Conservation (phyloP, 345 rosid genomes). For the Durio zibethinus region DNA sequence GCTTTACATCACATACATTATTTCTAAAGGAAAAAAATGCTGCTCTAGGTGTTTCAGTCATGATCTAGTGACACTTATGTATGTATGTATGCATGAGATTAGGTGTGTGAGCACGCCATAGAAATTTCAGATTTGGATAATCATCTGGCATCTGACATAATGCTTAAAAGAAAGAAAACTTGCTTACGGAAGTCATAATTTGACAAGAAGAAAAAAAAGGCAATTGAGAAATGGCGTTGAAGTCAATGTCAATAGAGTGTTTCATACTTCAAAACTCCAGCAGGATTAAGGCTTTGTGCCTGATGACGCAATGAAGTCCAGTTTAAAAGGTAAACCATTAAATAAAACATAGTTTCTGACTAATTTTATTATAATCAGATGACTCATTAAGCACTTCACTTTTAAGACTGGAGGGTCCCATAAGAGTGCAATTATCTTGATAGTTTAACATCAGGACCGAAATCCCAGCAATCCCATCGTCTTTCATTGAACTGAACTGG, state of each 20-base stretch:
- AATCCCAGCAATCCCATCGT: slow-evolving; percentile 17
- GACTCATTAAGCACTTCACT: slow-evolving; percentile 37
- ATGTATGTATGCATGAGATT: background rate
- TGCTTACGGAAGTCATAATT: slow-evolving; percentile 31
- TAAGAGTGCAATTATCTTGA: background rate
- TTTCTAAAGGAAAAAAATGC: background rate
- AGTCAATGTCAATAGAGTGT: slow-evolving; percentile 31
- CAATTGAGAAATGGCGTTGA: slow-evolving; percentile 20
- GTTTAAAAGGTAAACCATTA: slow-evolving; percentile 36
- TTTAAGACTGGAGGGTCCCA: slow-evolving; percentile 22
- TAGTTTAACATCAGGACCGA: slow-evolving; percentile 30
- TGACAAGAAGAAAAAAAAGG: slow-evolving; percentile 16
- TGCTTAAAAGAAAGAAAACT: slow-evolving; percentile 21
- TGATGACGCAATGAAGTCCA: slow-evolving; percentile 30
- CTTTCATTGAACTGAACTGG: background rate
- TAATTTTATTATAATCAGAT: slow-evolving; percentile 21
- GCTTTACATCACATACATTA: background rate
- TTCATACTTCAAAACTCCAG: slow-evolving; percentile 17
- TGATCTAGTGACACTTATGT: background rate
- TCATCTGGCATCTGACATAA: slow-evolving; percentile 24
- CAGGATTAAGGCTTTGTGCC: slow-evolving; percentile 21
- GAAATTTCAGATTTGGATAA: slow-evolving; percentile 27
- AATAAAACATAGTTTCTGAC: slow-evolving; percentile 16
- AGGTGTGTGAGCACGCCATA: slow-evolving; percentile 9
- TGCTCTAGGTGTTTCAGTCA: background rate